phyloP scores from a whole-genome alignment of 768 basidiomycete genomes.

The Tricholoma saponaceum region DNA sequence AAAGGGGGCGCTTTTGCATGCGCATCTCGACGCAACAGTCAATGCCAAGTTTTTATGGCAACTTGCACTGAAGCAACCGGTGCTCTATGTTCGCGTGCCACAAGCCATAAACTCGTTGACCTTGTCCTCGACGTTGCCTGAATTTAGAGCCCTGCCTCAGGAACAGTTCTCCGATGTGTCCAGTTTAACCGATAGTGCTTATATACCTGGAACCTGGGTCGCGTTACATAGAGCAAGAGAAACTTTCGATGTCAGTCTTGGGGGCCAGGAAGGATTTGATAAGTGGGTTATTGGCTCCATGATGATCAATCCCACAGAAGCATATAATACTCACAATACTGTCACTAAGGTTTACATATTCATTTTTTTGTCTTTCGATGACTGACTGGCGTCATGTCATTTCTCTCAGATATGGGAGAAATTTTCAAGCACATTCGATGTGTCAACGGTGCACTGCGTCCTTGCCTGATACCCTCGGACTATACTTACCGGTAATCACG shows the following conservation, averaged over 20 bases:
- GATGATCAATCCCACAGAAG: slow-evolving; percentile 67
- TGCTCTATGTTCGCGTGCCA: slow-evolving; percentile 54
- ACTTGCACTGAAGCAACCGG: slow-evolving; percentile 51
- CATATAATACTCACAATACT: slow-evolving; percentile 71
- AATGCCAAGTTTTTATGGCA: slow-evolving; percentile 47
- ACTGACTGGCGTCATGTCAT: neutral
- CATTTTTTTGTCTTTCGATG: neutral
- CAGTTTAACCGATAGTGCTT: slow-evolving; percentile 38
- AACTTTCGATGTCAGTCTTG: slow-evolving; percentile 45
- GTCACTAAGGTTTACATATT: slow-evolving; percentile 46
- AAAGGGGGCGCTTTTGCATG: slow-evolving; percentile 73
- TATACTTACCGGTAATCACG: neutral
- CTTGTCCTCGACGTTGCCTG: slow-evolving; percentile 41
- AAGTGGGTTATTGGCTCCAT: slow-evolving; percentile 55
- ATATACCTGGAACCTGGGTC: slow-evolving; percentile 49
- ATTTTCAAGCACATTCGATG: slow-evolving; percentile 51
- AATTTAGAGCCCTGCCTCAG: slow-evolving; percentile 47
- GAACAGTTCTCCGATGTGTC: slow-evolving; percentile 24
- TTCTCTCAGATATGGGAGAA: slow-evolving; percentile 70
- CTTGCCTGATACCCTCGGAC: neutral
- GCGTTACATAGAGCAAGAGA: slow-evolving; percentile 49
- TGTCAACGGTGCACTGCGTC: slow-evolving; percentile 35
- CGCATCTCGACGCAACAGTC: slow-evolving; percentile 72
- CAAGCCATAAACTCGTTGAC: slow-evolving; percentile 36
- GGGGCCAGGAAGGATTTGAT: slow-evolving; percentile 66